Conservation (phyloP, 257 asterid genomes). For the Asclepias syriaca region DNA sequence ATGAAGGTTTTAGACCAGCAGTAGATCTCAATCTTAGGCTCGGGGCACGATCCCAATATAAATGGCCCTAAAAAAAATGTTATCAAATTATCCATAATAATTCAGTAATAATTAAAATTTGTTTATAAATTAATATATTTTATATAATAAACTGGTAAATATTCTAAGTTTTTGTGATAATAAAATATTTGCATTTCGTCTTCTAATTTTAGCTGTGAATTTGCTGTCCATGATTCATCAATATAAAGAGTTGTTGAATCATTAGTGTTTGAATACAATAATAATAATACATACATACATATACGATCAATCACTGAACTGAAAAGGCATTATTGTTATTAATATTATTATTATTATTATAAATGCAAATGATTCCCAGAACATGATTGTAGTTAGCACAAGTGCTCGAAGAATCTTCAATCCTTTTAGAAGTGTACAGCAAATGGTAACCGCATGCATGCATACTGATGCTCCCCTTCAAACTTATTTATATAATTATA, state of each 20-base stretch:
- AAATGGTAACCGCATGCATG: not conserved
- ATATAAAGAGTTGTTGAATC: not conserved
- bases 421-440: not conserved
- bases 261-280: no score
- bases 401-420: not conserved
- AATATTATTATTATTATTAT: no score
- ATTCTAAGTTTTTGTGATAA: no score
- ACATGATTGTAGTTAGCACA: not conserved
- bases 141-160: no score
- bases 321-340: not conserved
- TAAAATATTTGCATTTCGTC: no score
- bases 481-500: not conserved
- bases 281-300: not conserved
- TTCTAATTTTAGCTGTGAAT: not conserved
- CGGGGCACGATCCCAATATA: not conserved
- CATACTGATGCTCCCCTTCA: not conserved
- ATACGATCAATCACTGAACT: not conserved
- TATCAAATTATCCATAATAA: no score
- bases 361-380: not conserved
- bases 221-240: not conserved
- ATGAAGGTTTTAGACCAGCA: not conserved
- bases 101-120: no score
- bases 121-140: no score
- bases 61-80: no score
- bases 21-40: not conserved